A percentile compares a stretch with the other conserved stretches of the same genome.
Conservation (phyloP, 2,329 filamentous ascomycete genomes). For the Rutstroemia sp. region DNA sequence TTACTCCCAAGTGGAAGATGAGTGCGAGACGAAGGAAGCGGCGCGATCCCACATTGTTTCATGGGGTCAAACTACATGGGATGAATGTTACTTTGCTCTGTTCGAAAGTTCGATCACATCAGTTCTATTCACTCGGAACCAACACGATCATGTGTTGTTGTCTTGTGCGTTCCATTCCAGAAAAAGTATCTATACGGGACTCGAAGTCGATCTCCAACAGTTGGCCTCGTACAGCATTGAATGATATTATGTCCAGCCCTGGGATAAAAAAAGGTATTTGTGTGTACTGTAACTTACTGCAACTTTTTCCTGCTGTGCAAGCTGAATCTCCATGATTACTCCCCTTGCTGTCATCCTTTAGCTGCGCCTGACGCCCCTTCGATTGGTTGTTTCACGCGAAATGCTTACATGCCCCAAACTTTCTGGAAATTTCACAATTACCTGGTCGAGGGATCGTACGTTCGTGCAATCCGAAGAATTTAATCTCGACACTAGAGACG, state of each 20-base stretch:
- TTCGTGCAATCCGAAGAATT: conserved; percentile 1
- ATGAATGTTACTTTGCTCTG: neutral
- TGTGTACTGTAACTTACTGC: no score
- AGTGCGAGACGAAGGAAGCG: conserved; percentile 7
- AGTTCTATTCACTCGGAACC: neutral
- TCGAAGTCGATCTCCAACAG: conserved; percentile 7
- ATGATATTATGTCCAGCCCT: no score
- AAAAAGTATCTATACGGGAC: neutral
- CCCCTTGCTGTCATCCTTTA: conserved; percentile 10
- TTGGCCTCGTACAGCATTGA: neutral
- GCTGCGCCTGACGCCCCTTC: conserved; percentile 6
- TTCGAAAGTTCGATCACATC: neutral
- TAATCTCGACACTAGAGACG: neutral
- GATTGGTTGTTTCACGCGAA: conserved; percentile 6
- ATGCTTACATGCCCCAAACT: neutral
- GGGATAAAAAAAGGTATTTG: neutral
- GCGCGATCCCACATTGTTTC: conserved; percentile 7
- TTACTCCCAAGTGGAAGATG: neutral
- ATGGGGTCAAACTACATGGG: neutral
- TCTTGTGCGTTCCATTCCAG: neutral
- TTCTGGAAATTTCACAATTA: neutral
- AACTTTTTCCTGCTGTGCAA: neutral
- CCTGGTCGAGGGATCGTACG: conserved; percentile 1
- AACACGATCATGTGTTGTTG: neutral
- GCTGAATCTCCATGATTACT: neutral